Conservation (phyloP, 2,329 filamentous ascomycete genomes). For the Echinosphaeria canescens region DNA sequence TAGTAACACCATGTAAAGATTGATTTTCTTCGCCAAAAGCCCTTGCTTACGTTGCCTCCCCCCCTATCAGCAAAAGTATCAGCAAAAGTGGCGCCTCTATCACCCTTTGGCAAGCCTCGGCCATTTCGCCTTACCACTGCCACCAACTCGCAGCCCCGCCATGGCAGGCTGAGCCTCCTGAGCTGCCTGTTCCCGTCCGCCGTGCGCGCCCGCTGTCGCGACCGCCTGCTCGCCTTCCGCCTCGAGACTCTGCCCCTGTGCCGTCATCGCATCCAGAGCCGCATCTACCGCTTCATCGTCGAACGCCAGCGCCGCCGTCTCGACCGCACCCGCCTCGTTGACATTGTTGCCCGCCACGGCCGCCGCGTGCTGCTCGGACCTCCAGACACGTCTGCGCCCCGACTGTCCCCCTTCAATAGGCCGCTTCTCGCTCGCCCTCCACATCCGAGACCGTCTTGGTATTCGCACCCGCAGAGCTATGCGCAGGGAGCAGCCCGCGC, state of each 20-base stretch:
- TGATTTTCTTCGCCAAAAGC: too few relatives aligned
- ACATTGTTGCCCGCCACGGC: slow-evolving; percentile 17
- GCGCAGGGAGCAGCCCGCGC: too few relatives aligned
- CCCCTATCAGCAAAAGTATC: too few relatives aligned
- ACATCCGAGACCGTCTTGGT: too few relatives aligned
- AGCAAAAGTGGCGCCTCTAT: too few relatives aligned
- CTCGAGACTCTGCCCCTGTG: slow-evolving; percentile 53
- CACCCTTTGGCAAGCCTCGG: too few relatives aligned
- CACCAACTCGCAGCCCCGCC: slow-evolving; percentile 14
- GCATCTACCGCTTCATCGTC: slow-evolving; percentile 56
- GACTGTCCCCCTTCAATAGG: too few relatives aligned
- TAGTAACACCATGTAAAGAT: too few relatives aligned
- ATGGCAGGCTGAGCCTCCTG: slow-evolving; percentile 26
- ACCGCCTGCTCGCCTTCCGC: slow-evolving; percentile 46
- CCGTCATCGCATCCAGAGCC: slow-evolving; percentile 50
- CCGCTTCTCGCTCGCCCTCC: too few relatives aligned
- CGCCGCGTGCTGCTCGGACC: slow-evolving; percentile 23
- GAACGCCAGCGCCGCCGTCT: slow-evolving; percentile 32
- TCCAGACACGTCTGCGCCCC: too few relatives aligned
- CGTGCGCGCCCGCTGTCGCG: slow-evolving; percentile 37
- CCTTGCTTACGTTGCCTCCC: too few relatives aligned
- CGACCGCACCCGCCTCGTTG: slow-evolving; percentile 22
- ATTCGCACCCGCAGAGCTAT: slow-evolving; percentile 8
- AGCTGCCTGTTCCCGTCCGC: slow-evolving; percentile 48
- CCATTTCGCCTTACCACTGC: slow-evolving; percentile 17